These are phyloP conservation scores for Rhizophlyctis rosea DNA, from an alignment of 192 early-diverging fungal species.

Conservation along the genomic window DNA sequence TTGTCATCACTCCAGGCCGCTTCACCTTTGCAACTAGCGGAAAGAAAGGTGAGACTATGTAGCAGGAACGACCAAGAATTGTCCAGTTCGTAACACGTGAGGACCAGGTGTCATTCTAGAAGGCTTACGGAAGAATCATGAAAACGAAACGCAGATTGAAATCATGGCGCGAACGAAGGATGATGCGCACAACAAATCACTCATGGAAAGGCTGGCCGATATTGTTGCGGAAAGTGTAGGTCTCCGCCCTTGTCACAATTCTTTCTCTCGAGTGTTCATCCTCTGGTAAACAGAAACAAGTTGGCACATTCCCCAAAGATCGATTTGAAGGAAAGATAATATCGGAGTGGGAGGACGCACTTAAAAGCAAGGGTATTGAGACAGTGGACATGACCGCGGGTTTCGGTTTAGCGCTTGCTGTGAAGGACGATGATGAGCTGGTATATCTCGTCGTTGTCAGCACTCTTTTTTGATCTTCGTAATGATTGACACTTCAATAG, in stretches of 20 bases:
- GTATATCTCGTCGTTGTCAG: too few relatives aligned
- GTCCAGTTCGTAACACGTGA: too few relatives aligned
- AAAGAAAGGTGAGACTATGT: conserved; percentile 90
- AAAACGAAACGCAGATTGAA: conserved; percentile 60
- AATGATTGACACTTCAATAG: conserved; percentile 33
- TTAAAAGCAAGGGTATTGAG: conserved; percentile 54
- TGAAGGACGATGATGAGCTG: conserved; percentile 90
- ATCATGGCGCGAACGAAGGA: conserved; percentile 79
- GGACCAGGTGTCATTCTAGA: background rate
- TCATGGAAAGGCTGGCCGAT: conserved; percentile 58
- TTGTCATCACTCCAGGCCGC: conserved; percentile 72
- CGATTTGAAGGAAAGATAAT: conserved; percentile 69
- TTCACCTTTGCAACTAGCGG: conserved; percentile 73
- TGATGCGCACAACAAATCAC: conserved; percentile 61
- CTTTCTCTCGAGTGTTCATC: too few relatives aligned
- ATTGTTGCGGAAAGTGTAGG: conserved; percentile 31
- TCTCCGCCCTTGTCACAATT: too few relatives aligned
- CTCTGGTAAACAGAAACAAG: too few relatives aligned
- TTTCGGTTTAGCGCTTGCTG: conserved; percentile 68
- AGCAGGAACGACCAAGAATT: too few relatives aligned
- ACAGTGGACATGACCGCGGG: conserved; percentile 69
- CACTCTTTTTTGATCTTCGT: background rate
- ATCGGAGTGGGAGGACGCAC: conserved; percentile 72
- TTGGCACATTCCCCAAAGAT: conserved; percentile 83
- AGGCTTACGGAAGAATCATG: conserved; percentile 21